Evolutionary conservation across 1,139 yeast genomes (phyloP).

Genomic region (Scheffersomyces titani): DNA sequence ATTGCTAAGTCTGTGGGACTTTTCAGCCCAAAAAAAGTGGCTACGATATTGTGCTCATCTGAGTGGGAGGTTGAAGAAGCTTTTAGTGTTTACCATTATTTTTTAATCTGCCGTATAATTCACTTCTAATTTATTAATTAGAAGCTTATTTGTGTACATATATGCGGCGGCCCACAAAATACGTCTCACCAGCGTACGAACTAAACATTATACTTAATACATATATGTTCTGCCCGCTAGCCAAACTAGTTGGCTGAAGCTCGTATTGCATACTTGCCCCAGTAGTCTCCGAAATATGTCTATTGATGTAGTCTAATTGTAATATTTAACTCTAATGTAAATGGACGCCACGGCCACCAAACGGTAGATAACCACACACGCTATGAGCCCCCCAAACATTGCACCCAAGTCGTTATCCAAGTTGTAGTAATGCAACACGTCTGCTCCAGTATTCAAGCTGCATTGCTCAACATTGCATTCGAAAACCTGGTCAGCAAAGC

Average conservation of each 20-base stretch:
- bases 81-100: neutral
- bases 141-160: neutral
- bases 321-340: slow-evolving; percentile 17
- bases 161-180: neutral
- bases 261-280: neutral
- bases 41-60: neutral
- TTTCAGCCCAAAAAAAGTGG: no score
- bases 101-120: neutral
- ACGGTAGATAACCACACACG: slow-evolving; percentile 20
- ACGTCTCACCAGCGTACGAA: neutral
- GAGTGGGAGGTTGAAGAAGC: neutral
- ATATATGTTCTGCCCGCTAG: no score
- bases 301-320: slow-evolving; percentile 4
- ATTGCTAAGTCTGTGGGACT: no score
- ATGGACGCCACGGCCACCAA: slow-evolving; percentile 16
- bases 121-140: neutral
- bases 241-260: no score
- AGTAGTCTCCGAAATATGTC: neutral
- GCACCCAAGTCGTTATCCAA: slow-evolving; percentile 31
- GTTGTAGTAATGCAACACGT: slow-evolving; percentile 35
- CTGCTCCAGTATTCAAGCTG: slow-evolving; percentile 33
- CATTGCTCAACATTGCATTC: slow-evolving; percentile 31
- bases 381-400: slow-evolving; percentile 21
- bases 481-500: slow-evolving; percentile 34
- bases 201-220: no score